Conservation (phyloP, 1,284 basidiomycete species). For the Termitomyces sp. region DNA sequence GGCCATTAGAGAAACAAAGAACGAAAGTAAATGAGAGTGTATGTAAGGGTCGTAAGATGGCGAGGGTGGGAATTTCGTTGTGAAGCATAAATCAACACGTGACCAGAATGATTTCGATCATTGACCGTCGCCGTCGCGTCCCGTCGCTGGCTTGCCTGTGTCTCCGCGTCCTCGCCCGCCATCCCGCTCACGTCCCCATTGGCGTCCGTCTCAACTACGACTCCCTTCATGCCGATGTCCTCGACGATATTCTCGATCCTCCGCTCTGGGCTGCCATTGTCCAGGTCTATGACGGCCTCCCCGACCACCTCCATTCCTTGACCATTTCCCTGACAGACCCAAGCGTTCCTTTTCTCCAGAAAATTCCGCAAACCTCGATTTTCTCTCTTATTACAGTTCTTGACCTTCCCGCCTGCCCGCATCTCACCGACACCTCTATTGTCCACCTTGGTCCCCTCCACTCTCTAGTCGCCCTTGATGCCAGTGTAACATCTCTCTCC, state of each 20-base stretch:
- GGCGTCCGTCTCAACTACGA: conserved; percentile 19
- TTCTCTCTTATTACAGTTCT: conserved; percentile 63
- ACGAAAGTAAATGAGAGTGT: conserved; percentile 17
- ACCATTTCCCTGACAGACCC: conserved; percentile 47
- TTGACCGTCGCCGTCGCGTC: conserved; percentile 3
- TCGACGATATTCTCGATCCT: conserved; percentile 36
- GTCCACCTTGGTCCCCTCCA: conserved; percentile 44
- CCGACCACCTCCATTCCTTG: conserved; percentile 37
- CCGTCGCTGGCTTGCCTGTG: conserved; percentile 25
- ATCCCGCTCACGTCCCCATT: conserved; percentile 20
- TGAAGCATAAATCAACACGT: conserved; percentile 4
- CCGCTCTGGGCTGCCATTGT: conserved; percentile 55
- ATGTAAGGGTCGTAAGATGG: conserved; percentile 9
- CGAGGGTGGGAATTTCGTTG: conserved; percentile 13
- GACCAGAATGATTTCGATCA: background rate
- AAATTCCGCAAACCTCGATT: conserved; percentile 43
- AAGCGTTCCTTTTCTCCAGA: conserved; percentile 52
- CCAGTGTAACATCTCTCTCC: conserved; percentile 46
- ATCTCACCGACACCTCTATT: conserved; percentile 53
- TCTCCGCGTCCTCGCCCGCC: conserved; percentile 18
- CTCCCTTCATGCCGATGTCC: conserved; percentile 27
- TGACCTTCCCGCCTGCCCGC: conserved; percentile 44
- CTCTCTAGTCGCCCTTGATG: conserved; percentile 55
- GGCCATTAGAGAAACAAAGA: conserved; percentile 25
- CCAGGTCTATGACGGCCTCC: conserved; percentile 53